These are phyloP conservation scores for Babesia bigemina DNA, from an alignment of 169 alveolate genomes.

Conservation along the genomic window DNA sequence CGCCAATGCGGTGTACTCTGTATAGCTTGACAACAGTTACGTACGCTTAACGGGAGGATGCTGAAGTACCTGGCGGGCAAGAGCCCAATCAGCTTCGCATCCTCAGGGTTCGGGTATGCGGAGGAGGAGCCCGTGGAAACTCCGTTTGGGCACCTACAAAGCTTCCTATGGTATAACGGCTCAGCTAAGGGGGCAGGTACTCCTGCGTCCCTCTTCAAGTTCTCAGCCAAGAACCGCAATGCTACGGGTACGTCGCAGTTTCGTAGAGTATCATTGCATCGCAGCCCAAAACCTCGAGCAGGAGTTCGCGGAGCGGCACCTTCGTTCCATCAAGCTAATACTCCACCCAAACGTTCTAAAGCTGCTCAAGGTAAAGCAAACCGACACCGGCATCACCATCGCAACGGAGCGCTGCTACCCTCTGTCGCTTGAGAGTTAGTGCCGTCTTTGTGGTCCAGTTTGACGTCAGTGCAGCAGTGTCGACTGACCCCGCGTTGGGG, in stretches of 20 bases:
- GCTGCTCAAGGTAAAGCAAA: constrained; percentile 67
- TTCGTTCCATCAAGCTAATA: constrained; percentile 54
- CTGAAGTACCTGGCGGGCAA: constrained; percentile 44
- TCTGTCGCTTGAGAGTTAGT: constrained; percentile 49
- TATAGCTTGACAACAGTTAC: too few relatives aligned
- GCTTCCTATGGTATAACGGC: constrained; percentile 56
- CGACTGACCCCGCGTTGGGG: constrained; percentile 70
- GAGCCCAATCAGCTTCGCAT: constrained; percentile 22
- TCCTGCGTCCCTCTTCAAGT: constrained; percentile 49
- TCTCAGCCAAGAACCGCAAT: constrained; percentile 19
- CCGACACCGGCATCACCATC: constrained; percentile 69
- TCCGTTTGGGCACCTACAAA: constrained; percentile 51
- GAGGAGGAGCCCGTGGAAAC: constrained; percentile 54
- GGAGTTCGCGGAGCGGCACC: constrained; percentile 68
- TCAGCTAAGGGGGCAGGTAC: constrained; percentile 20
- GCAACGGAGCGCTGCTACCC: constrained; percentile 79
- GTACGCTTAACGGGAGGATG: constrained; percentile 12
- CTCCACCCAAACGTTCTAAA: constrained; percentile 74
- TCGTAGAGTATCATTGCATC: not conserved
- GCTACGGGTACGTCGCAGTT: constrained; percentile 11
- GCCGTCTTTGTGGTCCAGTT: constrained; percentile 4
- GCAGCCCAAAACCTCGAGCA: constrained; percentile 39
- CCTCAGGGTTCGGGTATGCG: constrained; percentile 35
- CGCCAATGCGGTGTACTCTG: too few relatives aligned
- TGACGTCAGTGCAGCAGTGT: constrained; percentile 50